A percentile compares a stretch with the other conserved stretches of the same genome.
phyloP scores from a whole-genome alignment of 2,329 filamentous ascomycete species.

The Blastomyces percursus region DNA sequence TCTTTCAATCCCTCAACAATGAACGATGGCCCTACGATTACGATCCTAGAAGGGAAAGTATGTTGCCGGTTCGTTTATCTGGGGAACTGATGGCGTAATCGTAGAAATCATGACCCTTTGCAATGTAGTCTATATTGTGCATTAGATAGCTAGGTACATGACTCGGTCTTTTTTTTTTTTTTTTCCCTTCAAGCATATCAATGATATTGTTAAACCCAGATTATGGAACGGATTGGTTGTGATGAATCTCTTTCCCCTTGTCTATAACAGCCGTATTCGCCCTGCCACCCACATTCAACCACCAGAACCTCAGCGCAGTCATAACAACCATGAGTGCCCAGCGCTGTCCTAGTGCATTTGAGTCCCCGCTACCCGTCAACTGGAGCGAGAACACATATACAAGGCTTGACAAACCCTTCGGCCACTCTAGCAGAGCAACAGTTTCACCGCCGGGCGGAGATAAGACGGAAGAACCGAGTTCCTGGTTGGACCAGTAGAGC shows the following conservation, averaged over 20 bases:
- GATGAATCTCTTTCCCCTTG: neutral
- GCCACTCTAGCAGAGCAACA: neutral
- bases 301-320: neutral
- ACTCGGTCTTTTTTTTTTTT: neutral
- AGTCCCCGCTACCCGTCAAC: neutral
- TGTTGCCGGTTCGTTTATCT: neutral
- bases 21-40: neutral
- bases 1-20: neutral
- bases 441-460: neutral
- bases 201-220: neutral
- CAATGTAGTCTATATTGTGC: neutral
- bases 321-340: neutral
- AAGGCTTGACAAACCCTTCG: neutral
- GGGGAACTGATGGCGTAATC: neutral
- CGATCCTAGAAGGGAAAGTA: neutral
- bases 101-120: neutral
- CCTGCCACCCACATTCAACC: neutral
- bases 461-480: neutral
- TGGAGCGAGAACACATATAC: neutral
- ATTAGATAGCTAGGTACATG: neutral
- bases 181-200: neutral
- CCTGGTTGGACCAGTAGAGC: neutral
- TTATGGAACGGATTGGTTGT: neutral
- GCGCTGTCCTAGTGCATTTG: neutral
- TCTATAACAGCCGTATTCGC: neutral